These are phyloP conservation scores for Diaporthe capsici DNA, from an alignment of 2,329 filamentous ascomycete genomes.

Conservation along the genomic window DNA sequence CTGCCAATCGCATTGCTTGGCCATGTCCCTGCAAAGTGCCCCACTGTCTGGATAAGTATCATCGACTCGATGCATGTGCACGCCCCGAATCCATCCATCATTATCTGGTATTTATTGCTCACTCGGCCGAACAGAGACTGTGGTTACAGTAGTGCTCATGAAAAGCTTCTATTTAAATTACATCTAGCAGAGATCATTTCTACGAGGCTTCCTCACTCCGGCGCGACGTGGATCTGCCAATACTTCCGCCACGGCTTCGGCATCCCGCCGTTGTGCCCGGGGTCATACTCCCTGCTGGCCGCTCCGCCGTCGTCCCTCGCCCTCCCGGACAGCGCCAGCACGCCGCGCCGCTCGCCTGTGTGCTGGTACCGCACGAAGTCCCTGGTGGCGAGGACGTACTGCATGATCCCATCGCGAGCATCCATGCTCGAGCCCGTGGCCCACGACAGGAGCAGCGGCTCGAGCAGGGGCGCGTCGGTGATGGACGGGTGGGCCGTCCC, in stretches of 20 bases:
- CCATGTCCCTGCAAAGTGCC: neutral
- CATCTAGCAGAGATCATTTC: neutral
- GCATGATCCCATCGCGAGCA: constrained; percentile 66
- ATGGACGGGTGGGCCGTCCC: constrained; percentile 74
- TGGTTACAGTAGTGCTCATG: neutral
- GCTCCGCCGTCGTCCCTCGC: constrained; percentile 7
- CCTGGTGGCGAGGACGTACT: constrained; percentile 72
- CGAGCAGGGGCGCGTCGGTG: constrained; percentile 76
- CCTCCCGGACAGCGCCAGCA: constrained; percentile 32
- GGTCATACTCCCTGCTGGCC: constrained; percentile 38
- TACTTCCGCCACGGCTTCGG: constrained; percentile 37
- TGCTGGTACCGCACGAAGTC: constrained; percentile 59
- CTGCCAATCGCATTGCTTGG: neutral
- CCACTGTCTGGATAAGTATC: neutral
- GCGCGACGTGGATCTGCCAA: constrained; percentile 40
- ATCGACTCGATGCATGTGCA: neutral
- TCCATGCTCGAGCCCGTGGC: constrained; percentile 73
- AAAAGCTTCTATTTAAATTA: neutral
- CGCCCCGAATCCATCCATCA: neutral
- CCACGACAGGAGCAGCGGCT: constrained; percentile 72
- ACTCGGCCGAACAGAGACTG: neutral
- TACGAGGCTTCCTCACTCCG: neutral
- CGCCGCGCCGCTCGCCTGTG: constrained; percentile 22
- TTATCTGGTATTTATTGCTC: neutral
- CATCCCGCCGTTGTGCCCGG: constrained; percentile 28